A percentile compares a stretch with the other conserved stretches of the same genome.
phyloP scores from a whole-genome alignment of 805 yeast species.

The Wickerhamiella alocasiicola region DNA sequence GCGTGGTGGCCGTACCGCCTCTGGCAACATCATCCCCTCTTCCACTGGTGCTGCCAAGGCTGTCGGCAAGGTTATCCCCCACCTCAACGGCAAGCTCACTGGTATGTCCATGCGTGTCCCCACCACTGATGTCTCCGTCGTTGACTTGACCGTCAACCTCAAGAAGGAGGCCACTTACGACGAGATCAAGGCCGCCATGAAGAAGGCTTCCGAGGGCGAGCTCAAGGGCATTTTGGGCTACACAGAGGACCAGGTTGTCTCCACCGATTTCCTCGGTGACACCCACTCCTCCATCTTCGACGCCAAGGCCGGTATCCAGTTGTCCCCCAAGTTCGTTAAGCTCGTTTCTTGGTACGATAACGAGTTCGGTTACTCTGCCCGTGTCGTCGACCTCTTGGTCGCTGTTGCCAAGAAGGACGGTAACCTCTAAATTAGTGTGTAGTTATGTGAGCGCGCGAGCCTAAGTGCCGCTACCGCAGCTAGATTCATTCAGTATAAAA shows the following conservation, averaged over 20 bases:
- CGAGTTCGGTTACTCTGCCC: constrained; percentile 92
- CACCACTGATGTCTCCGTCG: constrained; percentile 86
- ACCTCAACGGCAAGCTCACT: constrained; percentile 81
- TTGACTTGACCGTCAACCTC: constrained; percentile 78
- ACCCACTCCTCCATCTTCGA: constrained; percentile 79
- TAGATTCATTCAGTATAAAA: background rate
- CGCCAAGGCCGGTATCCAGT: constrained; percentile 79
- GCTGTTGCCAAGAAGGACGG: constrained; percentile 53
- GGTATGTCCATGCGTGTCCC: constrained; percentile 93
- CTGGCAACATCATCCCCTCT: constrained; percentile 89
- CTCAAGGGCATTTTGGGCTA: constrained; percentile 76
- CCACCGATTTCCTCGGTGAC: constrained; percentile 79
- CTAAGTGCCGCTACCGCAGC: no score
- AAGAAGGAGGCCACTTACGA: constrained; percentile 67
- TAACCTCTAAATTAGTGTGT: constrained; percentile 2
- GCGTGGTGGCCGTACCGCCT: constrained; percentile 97
- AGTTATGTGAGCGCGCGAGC: no score
- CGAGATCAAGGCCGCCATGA: constrained; percentile 64
- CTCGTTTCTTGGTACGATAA: constrained; percentile 91
- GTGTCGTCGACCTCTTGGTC: constrained; percentile 83
- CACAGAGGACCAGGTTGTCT: constrained; percentile 88
- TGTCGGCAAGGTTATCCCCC: constrained; percentile 89
- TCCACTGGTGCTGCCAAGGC: constrained; percentile 98
- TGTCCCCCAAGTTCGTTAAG: constrained; percentile 82
- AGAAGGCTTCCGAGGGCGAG: constrained; percentile 64